These are phyloP conservation scores for Penicillium odoratum DNA, from an alignment of 495 filamentous ascomycete species.

Conservation along the genomic window DNA sequence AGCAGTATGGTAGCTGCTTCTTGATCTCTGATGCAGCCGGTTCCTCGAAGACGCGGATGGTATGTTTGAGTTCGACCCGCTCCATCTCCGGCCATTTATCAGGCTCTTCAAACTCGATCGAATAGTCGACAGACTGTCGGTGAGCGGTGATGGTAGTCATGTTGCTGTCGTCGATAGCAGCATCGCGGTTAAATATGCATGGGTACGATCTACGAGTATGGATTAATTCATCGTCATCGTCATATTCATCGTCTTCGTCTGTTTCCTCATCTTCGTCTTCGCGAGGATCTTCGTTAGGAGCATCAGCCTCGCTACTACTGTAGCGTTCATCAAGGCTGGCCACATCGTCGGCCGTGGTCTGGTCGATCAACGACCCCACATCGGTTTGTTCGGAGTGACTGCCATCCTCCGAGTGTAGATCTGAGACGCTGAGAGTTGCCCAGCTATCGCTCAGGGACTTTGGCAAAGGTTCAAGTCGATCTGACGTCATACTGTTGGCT, in stretches of 20 bases:
- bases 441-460: constrained; percentile 49
- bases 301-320: constrained; percentile 34
- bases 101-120: constrained; percentile 64
- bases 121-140: constrained; percentile 33
- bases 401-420: constrained; percentile 47
- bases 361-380: constrained; percentile 46
- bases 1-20: constrained; percentile 31
- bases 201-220: constrained; percentile 40
- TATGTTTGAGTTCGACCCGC: constrained; percentile 62
- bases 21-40: constrained; percentile 51
- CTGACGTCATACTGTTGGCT: constrained; percentile 45
- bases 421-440: constrained; percentile 48
- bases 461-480: constrained; percentile 21
- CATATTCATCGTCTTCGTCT: constrained; percentile 17
- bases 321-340: constrained; percentile 46
- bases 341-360: constrained; percentile 46
- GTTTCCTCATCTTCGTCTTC: constrained; percentile 15
- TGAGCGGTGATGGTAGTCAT: constrained; percentile 43
- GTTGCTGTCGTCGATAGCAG: constrained; percentile 44
- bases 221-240: not conserved
- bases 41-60: constrained; percentile 57
- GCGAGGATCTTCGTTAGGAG: not conserved
- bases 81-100: constrained; percentile 51
- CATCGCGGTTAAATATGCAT: constrained; percentile 37
- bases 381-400: constrained; percentile 48